Evolutionary conservation across 805 yeast genomes (phyloP), one percentile per base, ranked within the genome.

Genomic region (Candida sonorensis): DNA sequence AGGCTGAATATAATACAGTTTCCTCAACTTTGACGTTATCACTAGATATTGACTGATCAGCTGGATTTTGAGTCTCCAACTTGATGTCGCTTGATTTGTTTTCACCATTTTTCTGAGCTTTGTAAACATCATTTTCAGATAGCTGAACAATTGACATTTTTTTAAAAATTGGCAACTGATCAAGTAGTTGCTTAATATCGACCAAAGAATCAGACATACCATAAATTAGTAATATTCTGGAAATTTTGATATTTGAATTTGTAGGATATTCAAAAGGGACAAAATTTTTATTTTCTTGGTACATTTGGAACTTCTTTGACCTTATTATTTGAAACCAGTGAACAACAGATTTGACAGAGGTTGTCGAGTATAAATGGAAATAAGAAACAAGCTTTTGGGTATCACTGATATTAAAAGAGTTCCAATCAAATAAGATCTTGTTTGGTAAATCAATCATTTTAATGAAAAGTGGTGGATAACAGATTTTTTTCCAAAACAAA

Each of bases 321-420:
- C 80, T 67, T 40, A 90, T 83, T 33, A 90, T 88, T 58, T 86
- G 95, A 49, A 86, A 85, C 96, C 96, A 86, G 57, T 86, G 96
- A n/a, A 87, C 97, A 27, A 86, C 87, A 8, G 83, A 74, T 56
- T 88, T 90, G 17, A 88, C 97, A 2, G 88, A 77, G 0, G 97
- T 86, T 15, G 94, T 81, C 2, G 95, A 83, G 59, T 88, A 90
- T 34, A 90, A 64, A 54, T 92, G 97, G 12, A 85, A 75, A 56
- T 85, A 90, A 11, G 84, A 72, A n/a, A 83, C 69, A 29, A 76
- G 60, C 51, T 88, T 90, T 56, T 88, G 95, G 25, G 74, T 59
- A 37, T 69, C 64, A 21, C 75, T 61, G 42, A 92, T 90, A 57
- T 90, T 85, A 5, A 41, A 26, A 7, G 88, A 72, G 30, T 64